Evolutionary conservation across 805 yeast genomes (phyloP).

Genomic region (Millerozyma acaciae): DNA sequence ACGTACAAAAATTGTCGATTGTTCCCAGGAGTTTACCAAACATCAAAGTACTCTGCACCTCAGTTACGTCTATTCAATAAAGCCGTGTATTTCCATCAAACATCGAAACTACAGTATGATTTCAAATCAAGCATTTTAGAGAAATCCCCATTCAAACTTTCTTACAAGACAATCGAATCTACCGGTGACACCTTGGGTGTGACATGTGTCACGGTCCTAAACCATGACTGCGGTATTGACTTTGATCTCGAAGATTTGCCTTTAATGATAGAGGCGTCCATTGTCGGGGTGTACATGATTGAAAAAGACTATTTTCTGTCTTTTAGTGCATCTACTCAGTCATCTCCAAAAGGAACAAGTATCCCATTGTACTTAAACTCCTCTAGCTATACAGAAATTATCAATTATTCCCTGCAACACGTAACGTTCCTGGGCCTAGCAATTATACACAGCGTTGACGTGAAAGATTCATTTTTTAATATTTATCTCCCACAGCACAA

Average conservation of each 20-base stretch:
- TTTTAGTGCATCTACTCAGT: constrained; percentile 16
- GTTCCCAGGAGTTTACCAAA: constrained; percentile 31
- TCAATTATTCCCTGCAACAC: constrained; percentile 6
- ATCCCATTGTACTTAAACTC: constrained; percentile 19
- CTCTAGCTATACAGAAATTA: constrained; percentile 9
- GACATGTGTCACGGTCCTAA: constrained; percentile 21
- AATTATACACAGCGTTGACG: constrained; percentile 64
- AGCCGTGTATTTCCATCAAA: constrained; percentile 52
- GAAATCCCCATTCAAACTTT: constrained; percentile 22
- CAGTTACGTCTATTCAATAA: constrained; percentile 51
- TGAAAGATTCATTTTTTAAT: constrained; percentile 36
- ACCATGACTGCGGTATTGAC: constrained; percentile 14
- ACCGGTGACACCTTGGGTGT: constrained; percentile 17
- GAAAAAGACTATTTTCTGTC: constrained; percentile 18
- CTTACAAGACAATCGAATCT: constrained; percentile 18
- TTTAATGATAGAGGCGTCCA: constrained; percentile 37
- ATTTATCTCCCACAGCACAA: constrained; percentile 49
- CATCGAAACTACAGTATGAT: constrained; percentile 11
- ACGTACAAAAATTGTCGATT: constrained; percentile 21
- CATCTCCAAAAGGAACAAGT: constrained; percentile 2
- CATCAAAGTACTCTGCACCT: constrained; percentile 42
- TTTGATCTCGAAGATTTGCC: constrained; percentile 22
- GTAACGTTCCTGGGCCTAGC: constrained; percentile 47
- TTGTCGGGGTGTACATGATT: constrained; percentile 37
- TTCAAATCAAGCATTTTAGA: constrained; percentile 21